phyloP scores from a whole-genome alignment of 352 stramenopile species.

The Phytophthora kernoviae region DNA sequence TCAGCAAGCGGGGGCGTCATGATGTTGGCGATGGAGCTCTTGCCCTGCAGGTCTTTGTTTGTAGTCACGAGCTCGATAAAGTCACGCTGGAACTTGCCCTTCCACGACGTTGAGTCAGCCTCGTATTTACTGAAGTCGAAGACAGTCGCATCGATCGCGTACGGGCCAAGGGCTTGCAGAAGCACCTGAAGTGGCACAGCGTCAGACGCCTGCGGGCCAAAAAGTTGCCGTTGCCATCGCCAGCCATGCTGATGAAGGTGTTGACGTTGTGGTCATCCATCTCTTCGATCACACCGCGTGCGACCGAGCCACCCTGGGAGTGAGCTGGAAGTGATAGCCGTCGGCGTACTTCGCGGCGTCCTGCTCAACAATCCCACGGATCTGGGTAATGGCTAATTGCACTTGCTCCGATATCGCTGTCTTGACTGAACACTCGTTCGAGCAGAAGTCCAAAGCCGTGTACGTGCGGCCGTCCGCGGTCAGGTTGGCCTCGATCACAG shows the following conservation, averaged over 20 bases:
- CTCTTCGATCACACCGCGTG: conserved; percentile 54
- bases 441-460: conserved; percentile 52
- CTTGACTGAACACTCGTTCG: conserved; percentile 40
- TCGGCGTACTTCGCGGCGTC: conserved; percentile 36
- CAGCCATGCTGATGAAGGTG: conserved; percentile 54
- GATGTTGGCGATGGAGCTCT: conserved; percentile 47
- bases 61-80: conserved; percentile 37
- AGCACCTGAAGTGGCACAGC: conserved; percentile 41
- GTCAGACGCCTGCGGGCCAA: conserved; percentile 49
- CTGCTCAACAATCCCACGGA: conserved; percentile 43
- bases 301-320: conserved; percentile 56
- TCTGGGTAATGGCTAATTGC: conserved; percentile 51
- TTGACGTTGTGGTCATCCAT: conserved; percentile 65
- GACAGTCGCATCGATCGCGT: conserved; percentile 29
- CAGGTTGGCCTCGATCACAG: conserved; percentile 45
- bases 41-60: conserved; percentile 31
- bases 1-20: conserved; percentile 33
- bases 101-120: conserved; percentile 11
- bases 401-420: conserved; percentile 48
- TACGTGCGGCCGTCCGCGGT: conserved; percentile 44
- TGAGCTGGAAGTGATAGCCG: conserved; percentile 60
- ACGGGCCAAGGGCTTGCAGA: conserved; percentile 38
- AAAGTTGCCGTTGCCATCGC: conserved; percentile 62
- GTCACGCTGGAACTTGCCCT: conserved; percentile 50
- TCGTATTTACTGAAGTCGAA: conserved; percentile 45